These are phyloP conservation scores for Citrus medica DNA, from an alignment of 345 rosid species.

Conservation along the genomic window DNA sequence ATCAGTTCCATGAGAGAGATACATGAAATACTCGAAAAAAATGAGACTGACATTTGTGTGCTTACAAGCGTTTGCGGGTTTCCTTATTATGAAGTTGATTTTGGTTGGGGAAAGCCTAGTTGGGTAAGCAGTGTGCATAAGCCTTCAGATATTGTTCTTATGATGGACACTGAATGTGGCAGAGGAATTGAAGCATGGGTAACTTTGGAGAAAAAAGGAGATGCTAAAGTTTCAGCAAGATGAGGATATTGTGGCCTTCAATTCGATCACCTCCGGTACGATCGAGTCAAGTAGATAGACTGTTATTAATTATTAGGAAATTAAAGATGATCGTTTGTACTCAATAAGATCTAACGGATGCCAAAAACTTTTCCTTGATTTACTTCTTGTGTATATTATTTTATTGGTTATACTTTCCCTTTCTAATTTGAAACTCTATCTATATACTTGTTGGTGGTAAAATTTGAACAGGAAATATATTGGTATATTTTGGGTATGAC, in stretches of 20 bases:
- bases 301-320: too few relatives aligned
- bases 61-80: conserved; percentile 37
- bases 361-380: too few relatives aligned
- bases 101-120: conserved; percentile 59
- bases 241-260: conserved; percentile 2
- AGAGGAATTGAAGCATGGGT: conserved; percentile 49
- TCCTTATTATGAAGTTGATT: conserved; percentile 42
- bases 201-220: conserved; percentile 20
- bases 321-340: too few relatives aligned
- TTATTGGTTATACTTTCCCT: too few relatives aligned
- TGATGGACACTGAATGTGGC: conserved; percentile 38
- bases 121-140: conserved; percentile 30
- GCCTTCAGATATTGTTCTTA: conserved; percentile 21
- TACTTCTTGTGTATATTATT: too few relatives aligned
- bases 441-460: too few relatives aligned
- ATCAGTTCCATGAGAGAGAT: not conserved
- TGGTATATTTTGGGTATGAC: too few relatives aligned
- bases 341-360: too few relatives aligned
- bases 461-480: too few relatives aligned
- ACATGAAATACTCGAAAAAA: conserved; percentile 1
- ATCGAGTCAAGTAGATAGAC: too few relatives aligned
- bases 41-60: conserved; percentile 16
- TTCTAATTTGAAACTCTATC: too few relatives aligned
- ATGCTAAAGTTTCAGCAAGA: conserved; percentile 14
- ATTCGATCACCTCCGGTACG: too few relatives aligned